A percentile compares a stretch with the other conserved stretches of the same genome.
Evolutionary conservation across 148 eudicot species (phyloP).

Genomic region (Oxyria digyna): DNA sequence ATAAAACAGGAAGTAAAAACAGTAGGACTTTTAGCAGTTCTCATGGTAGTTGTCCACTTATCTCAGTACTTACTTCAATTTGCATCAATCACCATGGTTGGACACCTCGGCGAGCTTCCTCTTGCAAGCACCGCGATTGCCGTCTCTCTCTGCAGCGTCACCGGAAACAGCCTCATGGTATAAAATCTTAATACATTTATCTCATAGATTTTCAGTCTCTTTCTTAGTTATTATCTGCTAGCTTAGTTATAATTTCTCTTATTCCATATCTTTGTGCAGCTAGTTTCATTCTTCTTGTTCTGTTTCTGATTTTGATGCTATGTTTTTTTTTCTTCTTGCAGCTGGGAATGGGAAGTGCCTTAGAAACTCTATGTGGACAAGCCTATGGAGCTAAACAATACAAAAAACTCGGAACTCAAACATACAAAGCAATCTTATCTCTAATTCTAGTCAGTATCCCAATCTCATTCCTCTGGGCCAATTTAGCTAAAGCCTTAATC

Average conservation of each 20-base stretch:
- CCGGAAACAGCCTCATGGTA: slow-evolving; percentile 34
- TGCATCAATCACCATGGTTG: slow-evolving; percentile 40
- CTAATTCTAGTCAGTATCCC: slow-evolving; percentile 56
- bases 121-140: slow-evolving; percentile 55
- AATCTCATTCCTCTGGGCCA: slow-evolving; percentile 48
- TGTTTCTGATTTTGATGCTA: background rate
- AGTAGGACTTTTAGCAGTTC: slow-evolving; percentile 26
- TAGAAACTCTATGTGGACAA: slow-evolving; percentile 83
- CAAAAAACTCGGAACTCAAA: slow-evolving; percentile 64
- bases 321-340: background rate
- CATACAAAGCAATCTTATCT: slow-evolving; percentile 64
- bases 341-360: slow-evolving; percentile 58
- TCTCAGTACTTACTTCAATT: slow-evolving; percentile 30
- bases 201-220: too few relatives aligned
- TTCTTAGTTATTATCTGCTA: too few relatives aligned
- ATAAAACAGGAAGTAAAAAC: slow-evolving; percentile 23
- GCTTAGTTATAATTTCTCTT: too few relatives aligned
- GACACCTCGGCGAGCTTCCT: slow-evolving; percentile 45
- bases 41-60: slow-evolving; percentile 28
- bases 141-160: slow-evolving; percentile 35
- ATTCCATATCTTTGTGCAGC: too few relatives aligned
- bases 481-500: slow-evolving; percentile 38
- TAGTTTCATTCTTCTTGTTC: too few relatives aligned
- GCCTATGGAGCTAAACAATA: slow-evolving; percentile 81
- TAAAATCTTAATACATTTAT: too few relatives aligned